Conservation (phyloP, 306 rosid genomes). For the Abrus pulchellus region DNA sequence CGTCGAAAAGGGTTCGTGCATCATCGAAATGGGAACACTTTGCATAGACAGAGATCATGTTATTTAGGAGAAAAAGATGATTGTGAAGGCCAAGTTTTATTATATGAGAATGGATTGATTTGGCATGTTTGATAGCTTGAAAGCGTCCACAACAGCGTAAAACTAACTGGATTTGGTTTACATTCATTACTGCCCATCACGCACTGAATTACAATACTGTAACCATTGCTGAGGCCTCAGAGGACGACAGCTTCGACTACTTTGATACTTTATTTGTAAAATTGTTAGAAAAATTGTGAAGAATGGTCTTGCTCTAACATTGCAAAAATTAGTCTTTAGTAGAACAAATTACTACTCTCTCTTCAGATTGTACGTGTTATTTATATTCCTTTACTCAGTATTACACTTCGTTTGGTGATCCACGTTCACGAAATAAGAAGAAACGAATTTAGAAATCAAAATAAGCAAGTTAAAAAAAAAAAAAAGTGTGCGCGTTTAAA, state of each 20-base stretch:
- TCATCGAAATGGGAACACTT: constrained; percentile 51
- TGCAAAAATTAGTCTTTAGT: background rate
- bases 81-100: constrained; percentile 63
- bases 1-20: constrained; percentile 75
- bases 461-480: too few relatives aligned
- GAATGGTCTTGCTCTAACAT: background rate
- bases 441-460: too few relatives aligned
- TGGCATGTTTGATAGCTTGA: constrained; percentile 61
- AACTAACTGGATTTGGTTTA: constrained; percentile 61
- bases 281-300: background rate
- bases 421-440: too few relatives aligned
- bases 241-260: background rate
- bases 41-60: constrained; percentile 63
- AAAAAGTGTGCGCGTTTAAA: too few relatives aligned
- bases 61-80: constrained; percentile 66
- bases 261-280: background rate
- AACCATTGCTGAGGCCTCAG: background rate
- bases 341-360: too few relatives aligned
- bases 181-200: constrained; percentile 47
- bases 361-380: too few relatives aligned
- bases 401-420: too few relatives aligned
- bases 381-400: too few relatives aligned
- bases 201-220: background rate
- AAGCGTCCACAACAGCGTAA: constrained; percentile 66
- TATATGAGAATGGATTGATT: constrained; percentile 67